Evolutionary conservation across 2,329 filamentous ascomycete species (phyloP).

Genomic region (Clarireedia sp.): DNA sequence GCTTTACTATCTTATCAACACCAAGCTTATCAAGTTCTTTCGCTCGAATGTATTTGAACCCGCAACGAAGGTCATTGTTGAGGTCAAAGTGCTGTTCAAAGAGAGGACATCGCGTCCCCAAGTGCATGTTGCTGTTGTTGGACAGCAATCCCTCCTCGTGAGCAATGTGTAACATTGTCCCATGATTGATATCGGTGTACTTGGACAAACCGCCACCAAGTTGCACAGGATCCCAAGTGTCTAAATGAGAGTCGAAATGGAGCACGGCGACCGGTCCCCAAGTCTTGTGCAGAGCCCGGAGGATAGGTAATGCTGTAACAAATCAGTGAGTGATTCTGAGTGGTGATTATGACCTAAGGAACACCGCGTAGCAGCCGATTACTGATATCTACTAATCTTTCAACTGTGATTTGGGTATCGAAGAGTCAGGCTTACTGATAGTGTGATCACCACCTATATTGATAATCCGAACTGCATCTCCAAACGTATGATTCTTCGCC

Average conservation of each 20-base stretch:
- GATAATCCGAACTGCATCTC: constrained; percentile 23
- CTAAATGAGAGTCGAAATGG: constrained; percentile 28
- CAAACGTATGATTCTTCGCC: constrained; percentile 22
- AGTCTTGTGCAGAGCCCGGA: constrained; percentile 25
- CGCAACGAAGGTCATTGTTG: constrained; percentile 26
- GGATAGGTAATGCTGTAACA: constrained; percentile 23
- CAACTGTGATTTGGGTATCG: background rate
- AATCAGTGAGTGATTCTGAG: background rate
- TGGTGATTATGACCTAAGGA: background rate
- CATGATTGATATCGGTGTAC: constrained; percentile 27
- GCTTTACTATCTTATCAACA: constrained; percentile 21
- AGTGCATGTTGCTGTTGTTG: constrained; percentile 27
- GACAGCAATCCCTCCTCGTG: constrained; percentile 28
- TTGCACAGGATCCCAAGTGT: constrained; percentile 27
- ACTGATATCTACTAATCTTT: background rate
- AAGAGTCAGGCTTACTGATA: constrained; percentile 19
- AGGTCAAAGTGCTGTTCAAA: constrained; percentile 25
- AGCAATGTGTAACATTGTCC: constrained; percentile 29
- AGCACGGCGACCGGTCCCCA: constrained; percentile 26
- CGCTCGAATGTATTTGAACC: constrained; percentile 25
- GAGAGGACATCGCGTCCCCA: constrained; percentile 23
- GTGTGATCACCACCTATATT: constrained; percentile 28
- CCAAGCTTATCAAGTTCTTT: constrained; percentile 25
- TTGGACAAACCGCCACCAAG: constrained; percentile 26
- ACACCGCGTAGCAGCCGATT: background rate